Evolutionary conservation across 1,284 basidiomycete genomes (phyloP), one percentile per base, ranked within the genome.

Genomic region (Nidula niveotomentosa): DNA sequence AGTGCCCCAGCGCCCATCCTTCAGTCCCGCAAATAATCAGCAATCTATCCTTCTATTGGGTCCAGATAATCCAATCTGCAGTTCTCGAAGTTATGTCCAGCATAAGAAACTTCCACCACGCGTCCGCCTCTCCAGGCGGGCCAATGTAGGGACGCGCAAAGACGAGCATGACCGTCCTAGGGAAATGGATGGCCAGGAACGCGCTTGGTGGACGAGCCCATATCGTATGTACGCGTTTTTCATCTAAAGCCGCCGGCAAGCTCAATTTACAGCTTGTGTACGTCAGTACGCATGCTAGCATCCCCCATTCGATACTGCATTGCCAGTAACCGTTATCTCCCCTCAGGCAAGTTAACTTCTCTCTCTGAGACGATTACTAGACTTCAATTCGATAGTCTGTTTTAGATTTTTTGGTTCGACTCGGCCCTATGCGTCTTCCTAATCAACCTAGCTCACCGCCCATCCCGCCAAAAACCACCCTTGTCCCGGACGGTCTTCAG

Each of bases 401-500:
- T 18, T 15, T 58, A 90, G 89, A 90, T 62, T 81, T 91, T 60
- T 70, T 91, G 55, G 69, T 91, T 45, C 84, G 89, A 48, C 69
- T 91, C 45, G 75, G 77, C 6, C 68, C 76, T 8, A 70, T 85
- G 60, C 72, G 73, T 18, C 47, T 83, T 8, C 74, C 80, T 15
- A 49, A 51, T 15, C 9, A 13, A 3, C 62, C 49, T 49, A 58
- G 49, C 62, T 65, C 48, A 50, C 51, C 35, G 50, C 57, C 53
- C 48, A 52, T 47, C 36, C 60, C 50, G 34, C 15, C 9, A 53
- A 59, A 56, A 52, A 60, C 62, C 2, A 58, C 65, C 1, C 62
- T 90, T 15, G 67, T 87, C 15, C 88, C 90, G 9, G 85, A 89
- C 61, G 88, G 88, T 3, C 65, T 92, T 10, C 79, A 88, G 58